phyloP scores from a whole-genome alignment of 2,329 filamentous ascomycete species.

The Colletotrichum tabaci region DNA sequence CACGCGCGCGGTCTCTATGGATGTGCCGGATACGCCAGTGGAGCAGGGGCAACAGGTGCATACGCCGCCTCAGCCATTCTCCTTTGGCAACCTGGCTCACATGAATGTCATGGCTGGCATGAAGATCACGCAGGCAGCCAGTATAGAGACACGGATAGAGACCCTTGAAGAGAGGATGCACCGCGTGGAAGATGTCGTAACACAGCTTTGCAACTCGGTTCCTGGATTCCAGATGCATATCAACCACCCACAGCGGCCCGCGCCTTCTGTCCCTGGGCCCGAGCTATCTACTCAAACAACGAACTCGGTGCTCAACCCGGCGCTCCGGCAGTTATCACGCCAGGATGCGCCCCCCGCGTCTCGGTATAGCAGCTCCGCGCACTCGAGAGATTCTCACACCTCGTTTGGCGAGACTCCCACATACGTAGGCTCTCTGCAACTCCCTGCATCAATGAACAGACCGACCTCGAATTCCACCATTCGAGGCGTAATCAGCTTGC shows the following conservation, averaged over 20 bases:
- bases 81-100: conserved; percentile 64
- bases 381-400: conserved; percentile 58
- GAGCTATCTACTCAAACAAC: conserved; percentile 46
- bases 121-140: conserved; percentile 71
- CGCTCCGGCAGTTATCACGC: conserved; percentile 49
- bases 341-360: conserved; percentile 49
- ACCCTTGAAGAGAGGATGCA: conserved; percentile 67
- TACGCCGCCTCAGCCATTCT: conserved; percentile 66
- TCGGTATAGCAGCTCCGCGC: conserved; percentile 54
- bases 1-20: conserved; percentile 47
- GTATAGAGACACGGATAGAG: conserved; percentile 67
- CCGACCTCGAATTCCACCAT: conserved; percentile 64
- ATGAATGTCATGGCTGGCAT: conserved; percentile 66
- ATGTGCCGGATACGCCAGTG: conserved; percentile 51
- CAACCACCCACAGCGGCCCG: conserved; percentile 47
- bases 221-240: conserved; percentile 56
- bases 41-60: conserved; percentile 50
- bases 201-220: conserved; percentile 63
- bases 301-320: conserved; percentile 48
- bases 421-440: conserved; percentile 60
- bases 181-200: conserved; percentile 67
- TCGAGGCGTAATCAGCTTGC: conserved; percentile 62
- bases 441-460: conserved; percentile 51
- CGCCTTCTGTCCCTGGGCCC: conserved; percentile 46
- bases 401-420: conserved; percentile 64